Evolutionary conservation across 257 asterid genomes (phyloP).

Genomic region (Echites panduratus): DNA sequence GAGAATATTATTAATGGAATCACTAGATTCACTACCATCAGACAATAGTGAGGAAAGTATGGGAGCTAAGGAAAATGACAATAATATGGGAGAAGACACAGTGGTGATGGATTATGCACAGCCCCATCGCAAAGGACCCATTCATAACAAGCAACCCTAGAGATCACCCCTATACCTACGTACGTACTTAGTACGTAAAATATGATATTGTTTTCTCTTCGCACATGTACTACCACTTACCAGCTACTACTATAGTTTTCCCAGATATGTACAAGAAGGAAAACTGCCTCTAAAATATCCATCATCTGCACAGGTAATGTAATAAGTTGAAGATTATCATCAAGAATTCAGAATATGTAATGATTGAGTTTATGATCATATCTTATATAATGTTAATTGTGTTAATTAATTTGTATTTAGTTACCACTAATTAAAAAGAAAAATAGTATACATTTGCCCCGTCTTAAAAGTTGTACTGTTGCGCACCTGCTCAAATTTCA

Average conservation of each 20-base stretch:
- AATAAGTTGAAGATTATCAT: conserved; percentile 9
- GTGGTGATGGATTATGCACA: conserved; percentile 73
- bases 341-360: neutral
- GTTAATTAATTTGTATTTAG: neutral
- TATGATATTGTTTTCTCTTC: neutral
- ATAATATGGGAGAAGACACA: conserved; percentile 28
- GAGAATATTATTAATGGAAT: conserved; percentile 26
- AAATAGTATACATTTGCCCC: conserved; percentile 1
- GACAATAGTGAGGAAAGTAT: conserved; percentile 31
- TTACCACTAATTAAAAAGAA: neutral
- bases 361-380: neutral
- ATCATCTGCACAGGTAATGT: neutral
- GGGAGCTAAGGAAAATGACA: conserved; percentile 25
- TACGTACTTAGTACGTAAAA: too few species aligned
- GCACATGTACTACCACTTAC: neutral
- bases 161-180: too few species aligned
- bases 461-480: neutral
- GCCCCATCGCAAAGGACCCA: conserved; percentile 86
- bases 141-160: conserved; percentile 62
- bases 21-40: conserved; percentile 26
- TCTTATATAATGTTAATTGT: neutral
- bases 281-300: neutral
- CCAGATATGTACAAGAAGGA: neutral
- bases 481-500: neutral
- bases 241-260: too few species aligned